Conservation (phyloP, 306 rosid species). For the Styphnolobium japonicum region DNA sequence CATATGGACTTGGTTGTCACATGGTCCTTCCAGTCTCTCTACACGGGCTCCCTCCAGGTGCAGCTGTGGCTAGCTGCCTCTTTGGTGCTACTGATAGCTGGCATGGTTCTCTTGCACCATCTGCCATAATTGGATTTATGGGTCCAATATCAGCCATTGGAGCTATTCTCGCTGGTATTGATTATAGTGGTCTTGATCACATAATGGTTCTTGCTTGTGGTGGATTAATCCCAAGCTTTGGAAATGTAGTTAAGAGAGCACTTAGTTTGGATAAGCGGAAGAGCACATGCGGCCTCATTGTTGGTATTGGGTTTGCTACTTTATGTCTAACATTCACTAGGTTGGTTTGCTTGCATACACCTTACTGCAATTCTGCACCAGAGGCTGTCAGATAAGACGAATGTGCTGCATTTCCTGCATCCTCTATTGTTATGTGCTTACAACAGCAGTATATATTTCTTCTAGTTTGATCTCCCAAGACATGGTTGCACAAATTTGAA, state of each 20-base stretch:
- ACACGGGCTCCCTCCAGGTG: slow-evolving; percentile 96
- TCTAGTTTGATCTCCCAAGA: background rate
- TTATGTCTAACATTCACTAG: slow-evolving; percentile 86
- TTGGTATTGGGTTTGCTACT: slow-evolving; percentile 69
- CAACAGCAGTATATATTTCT: background rate
- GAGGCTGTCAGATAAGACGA: slow-evolving; percentile 60
- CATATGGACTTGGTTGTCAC: slow-evolving; percentile 91
- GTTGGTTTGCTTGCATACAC: slow-evolving; percentile 84
- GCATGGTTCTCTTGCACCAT: slow-evolving; percentile 87
- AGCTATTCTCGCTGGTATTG: slow-evolving; percentile 90
- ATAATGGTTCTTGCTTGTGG: slow-evolving; percentile 94
- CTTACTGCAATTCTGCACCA: slow-evolving; percentile 83
- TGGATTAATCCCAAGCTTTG: slow-evolving; percentile 83
- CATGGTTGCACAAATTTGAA: background rate
- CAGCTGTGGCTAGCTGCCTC: slow-evolving; percentile 96
- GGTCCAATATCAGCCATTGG: slow-evolving; percentile 95
- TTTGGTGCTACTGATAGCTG: slow-evolving; percentile 94
- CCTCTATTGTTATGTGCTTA: background rate
- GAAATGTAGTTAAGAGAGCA: slow-evolving; percentile 62
- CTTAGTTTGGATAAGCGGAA: slow-evolving; percentile 65
- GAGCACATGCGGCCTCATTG: slow-evolving; percentile 62
- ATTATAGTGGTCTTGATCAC: slow-evolving; percentile 92
- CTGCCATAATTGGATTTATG: slow-evolving; percentile 82
- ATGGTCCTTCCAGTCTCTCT: slow-evolving; percentile 98
- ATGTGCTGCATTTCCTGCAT: slow-evolving; percentile 13